Evolutionary conservation across 2,329 filamentous ascomycete genomes (phyloP).

Genomic region (Thelonectria olida): DNA sequence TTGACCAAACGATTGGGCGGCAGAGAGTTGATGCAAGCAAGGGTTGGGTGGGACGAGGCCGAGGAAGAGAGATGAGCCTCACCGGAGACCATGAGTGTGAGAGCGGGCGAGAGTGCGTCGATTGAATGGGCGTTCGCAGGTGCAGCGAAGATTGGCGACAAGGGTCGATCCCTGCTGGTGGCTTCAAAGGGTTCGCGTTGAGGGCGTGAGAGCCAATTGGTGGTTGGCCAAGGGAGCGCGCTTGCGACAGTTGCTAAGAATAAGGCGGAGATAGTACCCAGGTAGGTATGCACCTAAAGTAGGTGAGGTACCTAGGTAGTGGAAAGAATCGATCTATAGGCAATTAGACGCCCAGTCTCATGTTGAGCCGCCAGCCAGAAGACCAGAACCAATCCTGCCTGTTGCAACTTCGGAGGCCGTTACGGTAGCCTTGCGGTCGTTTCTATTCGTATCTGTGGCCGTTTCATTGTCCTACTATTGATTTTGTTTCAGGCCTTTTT

Average conservation of each 20-base stretch:
- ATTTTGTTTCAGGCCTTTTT: too few species aligned
- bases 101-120: too few species aligned
- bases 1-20: conserved; percentile 15
- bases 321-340: too few species aligned
- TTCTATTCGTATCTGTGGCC: neutral
- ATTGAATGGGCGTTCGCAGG: neutral
- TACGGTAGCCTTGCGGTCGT: neutral
- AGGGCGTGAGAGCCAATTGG: conserved; percentile 32
- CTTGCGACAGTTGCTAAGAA: conserved; percentile 32
- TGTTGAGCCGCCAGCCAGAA: conserved; percentile 26
- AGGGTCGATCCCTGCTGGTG: conserved; percentile 21
- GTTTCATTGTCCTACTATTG: neutral
- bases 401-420: conserved; percentile 11
- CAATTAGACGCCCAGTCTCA: conserved; percentile 31
- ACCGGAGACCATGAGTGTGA: conserved; percentile 1
- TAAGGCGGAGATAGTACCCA: too few species aligned
- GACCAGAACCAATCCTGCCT: conserved; percentile 30
- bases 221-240: conserved; percentile 23
- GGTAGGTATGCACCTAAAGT: too few species aligned
- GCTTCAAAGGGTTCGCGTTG: conserved; percentile 1
- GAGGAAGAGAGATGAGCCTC: too few species aligned
- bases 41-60: neutral
- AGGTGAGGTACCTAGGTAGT: too few species aligned
- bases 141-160: neutral
- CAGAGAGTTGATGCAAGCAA: conserved; percentile 1